These are phyloP conservation scores for Fusarium continuum DNA, from an alignment of 2,329 filamentous ascomycete species.

Conservation along the genomic window DNA sequence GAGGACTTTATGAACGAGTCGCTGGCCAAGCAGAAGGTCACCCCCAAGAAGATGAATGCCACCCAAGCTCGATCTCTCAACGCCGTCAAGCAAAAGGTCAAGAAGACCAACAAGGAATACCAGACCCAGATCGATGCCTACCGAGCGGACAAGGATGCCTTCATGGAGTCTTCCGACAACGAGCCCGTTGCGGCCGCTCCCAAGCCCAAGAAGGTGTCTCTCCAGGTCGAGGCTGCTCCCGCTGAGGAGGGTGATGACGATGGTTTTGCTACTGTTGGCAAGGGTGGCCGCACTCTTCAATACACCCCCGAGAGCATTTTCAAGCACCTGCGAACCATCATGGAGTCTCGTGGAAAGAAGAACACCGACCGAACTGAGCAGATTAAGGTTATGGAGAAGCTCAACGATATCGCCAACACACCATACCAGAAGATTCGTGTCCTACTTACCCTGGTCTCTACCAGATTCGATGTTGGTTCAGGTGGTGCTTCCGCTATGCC, in stretches of 20 bases:
- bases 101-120: constrained; percentile 98
- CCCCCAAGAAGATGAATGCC: constrained; percentile 98
- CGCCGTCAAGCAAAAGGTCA: constrained; percentile 96
- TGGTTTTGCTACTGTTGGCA: constrained; percentile 88
- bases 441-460: constrained; percentile 89
- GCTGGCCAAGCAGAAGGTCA: constrained; percentile 93
- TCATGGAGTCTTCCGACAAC: constrained; percentile 86
- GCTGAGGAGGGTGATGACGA: constrained; percentile 75
- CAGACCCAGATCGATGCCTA: constrained; percentile 87
- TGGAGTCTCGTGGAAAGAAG: constrained; percentile 98
- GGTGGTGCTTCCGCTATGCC: constrained; percentile 84
- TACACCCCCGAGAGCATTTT: constrained; percentile 98
- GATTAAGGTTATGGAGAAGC: constrained; percentile 97
- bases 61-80: constrained; percentile 94
- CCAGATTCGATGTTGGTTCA: constrained; percentile 90
- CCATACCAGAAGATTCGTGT: constrained; percentile 96
- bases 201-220: constrained; percentile 54
- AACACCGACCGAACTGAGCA: constrained; percentile 96
- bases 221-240: constrained; percentile 57
- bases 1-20: constrained; percentile 96
- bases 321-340: constrained; percentile 91
- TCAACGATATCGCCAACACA: constrained; percentile 85
- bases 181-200: constrained; percentile 63
- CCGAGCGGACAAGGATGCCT: constrained; percentile 83
- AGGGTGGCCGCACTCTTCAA: constrained; percentile 85